Evolutionary conservation across 2,329 filamentous ascomycete species (phyloP).

Genomic region (Ilyonectria mors-panacis): DNA sequence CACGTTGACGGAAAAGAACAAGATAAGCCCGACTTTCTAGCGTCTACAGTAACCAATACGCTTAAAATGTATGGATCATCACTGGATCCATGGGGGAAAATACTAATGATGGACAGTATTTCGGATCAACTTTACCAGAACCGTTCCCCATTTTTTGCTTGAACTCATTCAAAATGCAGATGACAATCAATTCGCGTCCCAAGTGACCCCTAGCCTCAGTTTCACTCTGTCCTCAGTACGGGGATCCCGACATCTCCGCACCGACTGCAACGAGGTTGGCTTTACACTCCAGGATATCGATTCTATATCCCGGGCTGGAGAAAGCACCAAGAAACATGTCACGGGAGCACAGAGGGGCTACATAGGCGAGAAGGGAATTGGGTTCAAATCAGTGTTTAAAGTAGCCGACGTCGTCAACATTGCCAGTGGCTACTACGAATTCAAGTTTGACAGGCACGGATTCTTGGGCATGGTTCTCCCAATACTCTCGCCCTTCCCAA

Average conservation of each 20-base stretch:
- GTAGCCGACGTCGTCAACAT: constrained; percentile 50
- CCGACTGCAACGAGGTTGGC: constrained; percentile 22
- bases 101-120: not conserved
- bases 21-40: not conserved
- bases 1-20: not conserved
- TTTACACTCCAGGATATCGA: constrained; percentile 12
- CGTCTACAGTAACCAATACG: not conserved
- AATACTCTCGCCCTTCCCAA: constrained; percentile 45
- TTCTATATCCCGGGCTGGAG: not conserved
- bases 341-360: constrained; percentile 33
- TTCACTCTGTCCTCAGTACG: not conserved
- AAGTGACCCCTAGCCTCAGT: constrained; percentile 1
- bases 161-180: constrained; percentile 27
- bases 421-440: constrained; percentile 48
- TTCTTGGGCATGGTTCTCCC: constrained; percentile 55
- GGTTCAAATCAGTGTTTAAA: constrained; percentile 55
- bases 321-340: constrained; percentile 8
- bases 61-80: not conserved
- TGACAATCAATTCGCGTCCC: constrained; percentile 5
- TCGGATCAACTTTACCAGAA: constrained; percentile 16
- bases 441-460: constrained; percentile 50
- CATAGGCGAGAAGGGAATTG: constrained; percentile 55
- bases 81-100: not conserved
- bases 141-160: constrained; percentile 13
- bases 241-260: constrained; percentile 4